Conservation (phyloP, 305 asterid genomes). For the Coffea humblotiana region DNA sequence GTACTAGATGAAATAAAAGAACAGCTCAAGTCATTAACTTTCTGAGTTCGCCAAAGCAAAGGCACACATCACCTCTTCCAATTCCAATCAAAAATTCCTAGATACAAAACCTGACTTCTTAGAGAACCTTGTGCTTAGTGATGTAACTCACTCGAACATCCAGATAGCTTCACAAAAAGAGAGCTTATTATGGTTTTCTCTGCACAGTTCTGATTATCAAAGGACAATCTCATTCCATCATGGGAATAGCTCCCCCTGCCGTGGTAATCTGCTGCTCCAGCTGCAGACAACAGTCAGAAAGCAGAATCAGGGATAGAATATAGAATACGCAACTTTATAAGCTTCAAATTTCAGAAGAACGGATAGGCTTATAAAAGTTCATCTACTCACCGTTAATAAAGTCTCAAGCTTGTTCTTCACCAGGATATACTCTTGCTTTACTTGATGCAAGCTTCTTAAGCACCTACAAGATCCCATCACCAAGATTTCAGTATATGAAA, state of each 20-base stretch:
- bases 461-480: constrained; percentile 40
- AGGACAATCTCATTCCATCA: constrained; percentile 27
- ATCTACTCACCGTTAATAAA: constrained; percentile 45
- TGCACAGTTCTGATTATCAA: constrained; percentile 10
- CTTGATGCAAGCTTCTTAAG: constrained; percentile 52
- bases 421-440: constrained; percentile 61
- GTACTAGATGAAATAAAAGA: neutral
- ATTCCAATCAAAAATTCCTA: neutral
- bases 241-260: constrained; percentile 68
- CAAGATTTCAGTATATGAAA: constrained; percentile 1
- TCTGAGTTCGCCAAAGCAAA: neutral
- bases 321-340: neutral
- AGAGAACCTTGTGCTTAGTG: neutral
- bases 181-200: neutral
- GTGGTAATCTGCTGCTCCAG: constrained; percentile 67
- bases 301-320: neutral
- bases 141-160: constrained; percentile 11
- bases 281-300: constrained; percentile 29
- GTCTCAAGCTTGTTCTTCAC: constrained; percentile 59
- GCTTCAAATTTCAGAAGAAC: neutral
- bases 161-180: constrained; percentile 18
- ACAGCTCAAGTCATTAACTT: neutral
- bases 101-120: neutral
- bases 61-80: neutral
- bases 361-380: neutral